Evolutionary conservation across 2,329 filamentous ascomycete genomes (phyloP).

Genomic region (Aureobasidium leucospermi): DNA sequence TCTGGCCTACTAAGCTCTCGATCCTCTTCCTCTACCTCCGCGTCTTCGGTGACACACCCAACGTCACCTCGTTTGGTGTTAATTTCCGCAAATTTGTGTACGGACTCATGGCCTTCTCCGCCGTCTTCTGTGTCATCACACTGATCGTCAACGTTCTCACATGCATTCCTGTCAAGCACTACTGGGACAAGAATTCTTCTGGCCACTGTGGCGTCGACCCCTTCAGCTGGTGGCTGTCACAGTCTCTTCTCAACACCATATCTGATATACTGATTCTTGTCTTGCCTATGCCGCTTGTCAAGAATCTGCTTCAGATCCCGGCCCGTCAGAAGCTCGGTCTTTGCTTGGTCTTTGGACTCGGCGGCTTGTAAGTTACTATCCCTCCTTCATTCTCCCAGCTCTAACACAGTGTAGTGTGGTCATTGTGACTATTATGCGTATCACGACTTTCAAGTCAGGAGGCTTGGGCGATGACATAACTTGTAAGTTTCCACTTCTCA

Average conservation of each 20-base stretch:
- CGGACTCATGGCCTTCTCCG: conserved; percentile 22
- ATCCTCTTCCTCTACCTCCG: conserved; percentile 13
- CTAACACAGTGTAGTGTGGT: conserved; percentile 18
- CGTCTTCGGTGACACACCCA: conserved; percentile 41
- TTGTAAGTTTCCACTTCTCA: conserved; percentile 14
- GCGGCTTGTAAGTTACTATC: conserved; percentile 21
- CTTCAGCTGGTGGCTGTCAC: conserved; percentile 19
- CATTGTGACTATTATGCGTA: conserved; percentile 22
- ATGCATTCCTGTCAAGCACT: conserved; percentile 26
- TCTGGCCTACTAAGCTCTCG: conserved; percentile 12
- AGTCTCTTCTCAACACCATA: conserved; percentile 20
- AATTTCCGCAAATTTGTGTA: conserved; percentile 24
- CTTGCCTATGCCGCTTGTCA: conserved; percentile 23
- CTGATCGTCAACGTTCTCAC: conserved; percentile 28
- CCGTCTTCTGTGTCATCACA: conserved; percentile 23
- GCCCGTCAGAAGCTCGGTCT: conserved; percentile 21
- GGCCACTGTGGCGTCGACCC: conserved; percentile 25
- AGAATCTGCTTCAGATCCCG: conserved; percentile 20
- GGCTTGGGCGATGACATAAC: conserved; percentile 17
- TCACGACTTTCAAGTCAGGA: conserved; percentile 16
- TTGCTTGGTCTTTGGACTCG: conserved; percentile 23
- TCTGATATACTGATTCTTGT: conserved; percentile 24
- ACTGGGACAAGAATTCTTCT: conserved; percentile 26
- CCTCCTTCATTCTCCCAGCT: neutral
- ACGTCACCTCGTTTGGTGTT: conserved; percentile 32